Base-by-base conservation (phyloP, 805 yeast genomes). In the Candida tibetensis region DNA sequence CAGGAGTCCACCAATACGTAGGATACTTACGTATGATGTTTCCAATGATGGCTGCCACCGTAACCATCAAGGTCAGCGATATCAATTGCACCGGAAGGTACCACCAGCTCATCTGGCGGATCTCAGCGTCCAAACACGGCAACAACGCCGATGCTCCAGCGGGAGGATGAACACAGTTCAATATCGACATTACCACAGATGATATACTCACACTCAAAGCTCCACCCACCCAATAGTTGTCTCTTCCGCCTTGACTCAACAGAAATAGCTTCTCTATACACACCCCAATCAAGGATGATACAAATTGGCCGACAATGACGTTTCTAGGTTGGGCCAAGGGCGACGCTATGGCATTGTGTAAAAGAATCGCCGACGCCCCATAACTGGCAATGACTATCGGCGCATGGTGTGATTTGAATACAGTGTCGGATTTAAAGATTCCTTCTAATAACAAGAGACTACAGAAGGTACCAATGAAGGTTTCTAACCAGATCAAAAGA, bases 321-420 rank as follows among this genome's bases (percentile, higher is more conserved):
- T 75, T 77, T 32, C 86, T 56, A 0, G 88, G 87, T 58, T 81
- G 87, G 1, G 85, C 77, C 32, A 81, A 57, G 1, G 87, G 86
- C 0, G 74, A 72, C 15, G 55, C 68, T n/a, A 64, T 58, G 1
- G 76, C 72, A 50, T 80, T 81, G 57, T 74, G 81, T 29, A 76
- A 60, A 9, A 81, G 60, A 25, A 81, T 72, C 1, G 85, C 82
- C 2, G 81, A 63, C 0, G 88, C 88, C 0, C 82, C 87, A 46
- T 76, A 76, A 45, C 72, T 62, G 2, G 81, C 81, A 28, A 76
- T 60, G n/a, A 77, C 64, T 8, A 65, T 49, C 3, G 81, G 80
- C 0, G 76, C 71, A 36, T 59, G 50, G 41, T 66, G 69, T 15
- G 44, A 32, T 3, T 58, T 49, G 46, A 76, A 74, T 0, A 64